A percentile compares a stretch with the other conserved stretches of the same genome.
phyloP scores from a whole-genome alignment of 2,329 filamentous ascomycete species.

The Penicillium verrucosum region DNA sequence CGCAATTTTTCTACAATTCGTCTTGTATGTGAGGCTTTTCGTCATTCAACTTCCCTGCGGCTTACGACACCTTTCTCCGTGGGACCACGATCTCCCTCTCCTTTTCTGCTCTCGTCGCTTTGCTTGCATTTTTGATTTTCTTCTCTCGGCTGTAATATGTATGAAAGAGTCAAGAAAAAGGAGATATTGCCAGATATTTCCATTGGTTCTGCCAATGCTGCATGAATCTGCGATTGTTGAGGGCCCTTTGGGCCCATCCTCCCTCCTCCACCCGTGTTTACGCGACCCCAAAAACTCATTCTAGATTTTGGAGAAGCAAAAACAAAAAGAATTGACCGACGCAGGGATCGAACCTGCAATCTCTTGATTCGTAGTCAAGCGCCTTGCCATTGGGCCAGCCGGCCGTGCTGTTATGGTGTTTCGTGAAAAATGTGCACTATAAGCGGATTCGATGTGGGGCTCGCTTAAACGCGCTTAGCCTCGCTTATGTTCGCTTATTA shows the following conservation, averaged over 20 bases:
- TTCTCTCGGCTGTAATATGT: not conserved
- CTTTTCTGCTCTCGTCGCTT: not conserved
- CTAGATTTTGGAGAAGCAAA: too few species aligned
- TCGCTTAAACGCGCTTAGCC: not conserved
- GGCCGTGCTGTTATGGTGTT: constrained; percentile 9
- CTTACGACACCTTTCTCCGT: too few species aligned
- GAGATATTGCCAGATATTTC: not conserved
- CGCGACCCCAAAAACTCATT: too few species aligned
- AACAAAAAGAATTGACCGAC: constrained; percentile 34
- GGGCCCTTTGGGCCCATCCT: not conserved
- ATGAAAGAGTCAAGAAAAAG: not conserved
- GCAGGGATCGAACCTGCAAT: constrained; percentile 49
- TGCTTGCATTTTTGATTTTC: not conserved
- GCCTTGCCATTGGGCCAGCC: constrained; percentile 50
- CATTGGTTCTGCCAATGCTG: too few species aligned
- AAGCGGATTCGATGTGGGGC: not conserved
- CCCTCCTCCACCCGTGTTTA: too few species aligned
- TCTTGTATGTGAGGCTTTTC: not conserved
- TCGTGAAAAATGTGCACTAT: not conserved
- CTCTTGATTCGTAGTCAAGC: constrained; percentile 54
- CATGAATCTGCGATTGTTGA: too few species aligned
- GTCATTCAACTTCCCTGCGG: not conserved
- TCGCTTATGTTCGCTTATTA: not conserved
- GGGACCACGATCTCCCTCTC: not conserved
- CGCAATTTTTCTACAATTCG: not conserved